These are phyloP conservation scores for Clitoria ternatea DNA, from an alignment of 306 rosid species.

Conservation along the genomic window DNA sequence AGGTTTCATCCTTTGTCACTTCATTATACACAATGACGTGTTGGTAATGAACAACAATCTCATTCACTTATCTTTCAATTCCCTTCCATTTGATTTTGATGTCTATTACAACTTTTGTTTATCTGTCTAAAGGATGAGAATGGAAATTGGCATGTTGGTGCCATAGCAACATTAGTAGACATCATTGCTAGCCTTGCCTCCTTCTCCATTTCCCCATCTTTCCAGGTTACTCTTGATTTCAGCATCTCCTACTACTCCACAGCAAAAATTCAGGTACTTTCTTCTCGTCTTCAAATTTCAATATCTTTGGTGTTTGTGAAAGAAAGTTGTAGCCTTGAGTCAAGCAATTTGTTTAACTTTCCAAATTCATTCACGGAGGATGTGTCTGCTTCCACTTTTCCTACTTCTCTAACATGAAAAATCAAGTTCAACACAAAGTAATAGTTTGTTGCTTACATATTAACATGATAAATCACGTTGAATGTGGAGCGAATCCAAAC, in stretches of 20 bases:
- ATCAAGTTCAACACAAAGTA: no score
- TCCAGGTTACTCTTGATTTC: slow-evolving; percentile 25
- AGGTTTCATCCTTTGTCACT: slow-evolving; percentile 23
- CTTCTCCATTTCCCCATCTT: neutral
- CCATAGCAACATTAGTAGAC: slow-evolving; percentile 43
- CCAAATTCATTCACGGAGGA: neutral
- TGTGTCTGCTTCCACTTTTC: no score
- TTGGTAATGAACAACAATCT: slow-evolving; percentile 13
- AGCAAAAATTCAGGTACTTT: slow-evolving; percentile 35
- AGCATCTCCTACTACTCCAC: slow-evolving; percentile 30
- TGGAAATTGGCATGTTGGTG: slow-evolving; percentile 52
- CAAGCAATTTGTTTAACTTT: neutral
- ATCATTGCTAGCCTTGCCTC: neutral
- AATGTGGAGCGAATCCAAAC: no score
- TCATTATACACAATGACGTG: slow-evolving; percentile 1
- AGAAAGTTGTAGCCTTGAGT: neutral
- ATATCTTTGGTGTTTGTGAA: neutral
- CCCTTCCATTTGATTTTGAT: neutral
- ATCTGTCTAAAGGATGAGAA: slow-evolving; percentile 28
- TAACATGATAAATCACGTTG: no score
- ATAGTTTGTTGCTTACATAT: no score
- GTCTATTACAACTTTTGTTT: neutral
- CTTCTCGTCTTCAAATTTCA: neutral
- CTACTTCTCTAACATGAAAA: no score
- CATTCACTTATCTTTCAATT: neutral